Conservation (phyloP, 2,329 filamentous ascomycete genomes). For the Phaeophleospora eucalypticola region DNA sequence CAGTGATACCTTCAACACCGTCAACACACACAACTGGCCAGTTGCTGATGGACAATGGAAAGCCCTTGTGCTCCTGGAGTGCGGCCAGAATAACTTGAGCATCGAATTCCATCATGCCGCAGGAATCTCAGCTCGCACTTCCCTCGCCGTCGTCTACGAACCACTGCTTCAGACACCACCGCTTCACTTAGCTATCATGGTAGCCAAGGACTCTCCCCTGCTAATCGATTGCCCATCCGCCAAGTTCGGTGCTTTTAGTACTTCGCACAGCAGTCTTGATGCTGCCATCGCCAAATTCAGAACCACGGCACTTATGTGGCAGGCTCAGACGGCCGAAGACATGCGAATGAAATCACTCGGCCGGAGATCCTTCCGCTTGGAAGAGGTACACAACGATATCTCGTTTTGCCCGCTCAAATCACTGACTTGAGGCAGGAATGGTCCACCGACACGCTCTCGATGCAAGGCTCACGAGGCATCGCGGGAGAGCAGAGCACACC, state of each 20-base stretch:
- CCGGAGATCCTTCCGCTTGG: conserved; percentile 29
- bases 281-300: conserved; percentile 32
- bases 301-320: conserved; percentile 36
- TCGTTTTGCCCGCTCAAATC: not conserved
- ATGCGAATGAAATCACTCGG: conserved; percentile 27
- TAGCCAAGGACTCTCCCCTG: conserved; percentile 32
- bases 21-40: conserved; percentile 32
- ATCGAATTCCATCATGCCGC: conserved; percentile 25
- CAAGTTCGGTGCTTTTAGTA: conserved; percentile 26
- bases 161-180: conserved; percentile 32
- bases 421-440: conserved; percentile 17
- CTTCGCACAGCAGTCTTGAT: conserved; percentile 29
- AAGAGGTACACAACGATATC: conserved; percentile 18
- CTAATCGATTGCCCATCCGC: conserved; percentile 31
- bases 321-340: conserved; percentile 34
- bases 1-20: conserved; percentile 22
- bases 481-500: conserved; percentile 6
- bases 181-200: conserved; percentile 33
- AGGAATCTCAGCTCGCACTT: conserved; percentile 8
- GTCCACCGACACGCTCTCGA: conserved; percentile 23
- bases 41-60: conserved; percentile 32
- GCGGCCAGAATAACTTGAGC: conserved; percentile 23
- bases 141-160: conserved; percentile 26
- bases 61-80: conserved; percentile 31
- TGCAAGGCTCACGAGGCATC: conserved; percentile 2